Conservation (phyloP, 768 basidiomycete genomes). For the Crepidotus variabilis region DNA sequence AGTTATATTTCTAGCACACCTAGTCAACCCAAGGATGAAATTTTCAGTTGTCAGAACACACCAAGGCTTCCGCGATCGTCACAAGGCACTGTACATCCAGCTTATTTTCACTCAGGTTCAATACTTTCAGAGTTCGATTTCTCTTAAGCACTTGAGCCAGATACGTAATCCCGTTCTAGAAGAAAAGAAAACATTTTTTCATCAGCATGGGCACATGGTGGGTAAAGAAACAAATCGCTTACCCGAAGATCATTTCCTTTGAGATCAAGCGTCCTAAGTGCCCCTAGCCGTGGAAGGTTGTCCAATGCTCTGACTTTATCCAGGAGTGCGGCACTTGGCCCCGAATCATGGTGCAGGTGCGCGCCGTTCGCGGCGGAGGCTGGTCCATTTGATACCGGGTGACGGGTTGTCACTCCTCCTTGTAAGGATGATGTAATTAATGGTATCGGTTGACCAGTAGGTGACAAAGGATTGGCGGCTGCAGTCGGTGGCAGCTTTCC, state of each 20-base stretch:
- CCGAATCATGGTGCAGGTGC: slow-evolving; percentile 29
- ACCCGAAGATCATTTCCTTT: slow-evolving; percentile 91
- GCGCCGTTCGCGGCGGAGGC: slow-evolving; percentile 18
- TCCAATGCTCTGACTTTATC: slow-evolving; percentile 91
- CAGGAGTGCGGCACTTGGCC: slow-evolving; percentile 73
- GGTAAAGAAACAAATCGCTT: slow-evolving; percentile 25
- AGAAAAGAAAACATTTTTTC: slow-evolving; percentile 16
- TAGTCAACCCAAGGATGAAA: background rate
- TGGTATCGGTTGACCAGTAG: slow-evolving; percentile 46
- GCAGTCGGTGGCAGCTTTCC: slow-evolving; percentile 35
- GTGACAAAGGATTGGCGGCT: slow-evolving; percentile 40
- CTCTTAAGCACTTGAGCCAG: slow-evolving; percentile 95
- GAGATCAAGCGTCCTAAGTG: slow-evolving; percentile 84
- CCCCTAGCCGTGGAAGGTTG: slow-evolving; percentile 79
- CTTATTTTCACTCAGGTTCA: slow-evolving; percentile 94
- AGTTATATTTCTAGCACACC: slow-evolving; percentile 83
- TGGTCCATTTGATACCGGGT: slow-evolving; percentile 24
- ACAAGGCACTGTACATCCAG: slow-evolving; percentile 81
- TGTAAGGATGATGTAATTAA: slow-evolving; percentile 65
- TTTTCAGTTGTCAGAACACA: slow-evolving; percentile 32
- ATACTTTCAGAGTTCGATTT: slow-evolving; percentile 89
- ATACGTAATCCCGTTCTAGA: slow-evolving; percentile 75
- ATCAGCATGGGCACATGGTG: slow-evolving; percentile 5
- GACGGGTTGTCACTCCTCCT: slow-evolving; percentile 47
- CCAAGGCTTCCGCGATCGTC: slow-evolving; percentile 84